These are phyloP conservation scores for Claviceps digitariae DNA, from an alignment of 2,329 filamentous ascomycete genomes.

Conservation along the genomic window DNA sequence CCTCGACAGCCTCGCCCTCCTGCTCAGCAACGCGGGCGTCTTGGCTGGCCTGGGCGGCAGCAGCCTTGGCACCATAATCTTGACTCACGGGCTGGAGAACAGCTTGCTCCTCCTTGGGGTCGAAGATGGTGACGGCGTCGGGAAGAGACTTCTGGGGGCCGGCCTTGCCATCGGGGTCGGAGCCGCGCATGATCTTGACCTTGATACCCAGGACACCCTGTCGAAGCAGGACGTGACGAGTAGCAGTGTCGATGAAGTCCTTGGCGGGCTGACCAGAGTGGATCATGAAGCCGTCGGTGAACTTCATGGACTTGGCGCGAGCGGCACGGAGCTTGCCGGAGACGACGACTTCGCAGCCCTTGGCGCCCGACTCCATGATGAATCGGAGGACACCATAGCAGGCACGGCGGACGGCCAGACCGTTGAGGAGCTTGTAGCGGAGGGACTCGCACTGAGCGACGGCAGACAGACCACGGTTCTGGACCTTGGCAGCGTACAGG, in stretches of 20 bases:
- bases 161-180: constrained; percentile 97
- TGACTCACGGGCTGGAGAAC: constrained; percentile 92
- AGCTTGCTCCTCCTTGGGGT: constrained; percentile 98
- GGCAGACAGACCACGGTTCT: constrained; percentile 99
- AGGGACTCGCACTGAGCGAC: constrained; percentile 99
- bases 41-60: constrained; percentile 53
- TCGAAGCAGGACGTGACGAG: constrained; percentile 97
- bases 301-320: constrained; percentile 99
- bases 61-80: constrained; percentile 94
- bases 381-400: constrained; percentile 99
- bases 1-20: constrained; percentile 38
- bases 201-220: constrained; percentile 99
- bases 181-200: constrained; percentile 99
- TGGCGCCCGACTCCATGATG: constrained; percentile 99
- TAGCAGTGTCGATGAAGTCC: constrained; percentile 98
- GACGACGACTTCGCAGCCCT: constrained; percentile 99
- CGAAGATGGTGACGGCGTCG: constrained; percentile 98
- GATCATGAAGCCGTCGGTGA: constrained; percentile 99
- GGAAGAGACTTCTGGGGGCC: constrained; percentile 95
- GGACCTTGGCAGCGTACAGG: constrained; percentile 99
- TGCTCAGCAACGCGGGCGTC: constrained; percentile 45
- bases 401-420: constrained; percentile 93
- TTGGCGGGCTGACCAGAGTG: constrained; percentile 99
- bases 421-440: constrained; percentile 99
- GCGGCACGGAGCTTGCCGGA: constrained; percentile 98